Evolutionary conservation across 306 rosid genomes (phyloP), one percentile per base, ranked within the genome.

Genomic region (Dalbergia cultrata): DNA sequence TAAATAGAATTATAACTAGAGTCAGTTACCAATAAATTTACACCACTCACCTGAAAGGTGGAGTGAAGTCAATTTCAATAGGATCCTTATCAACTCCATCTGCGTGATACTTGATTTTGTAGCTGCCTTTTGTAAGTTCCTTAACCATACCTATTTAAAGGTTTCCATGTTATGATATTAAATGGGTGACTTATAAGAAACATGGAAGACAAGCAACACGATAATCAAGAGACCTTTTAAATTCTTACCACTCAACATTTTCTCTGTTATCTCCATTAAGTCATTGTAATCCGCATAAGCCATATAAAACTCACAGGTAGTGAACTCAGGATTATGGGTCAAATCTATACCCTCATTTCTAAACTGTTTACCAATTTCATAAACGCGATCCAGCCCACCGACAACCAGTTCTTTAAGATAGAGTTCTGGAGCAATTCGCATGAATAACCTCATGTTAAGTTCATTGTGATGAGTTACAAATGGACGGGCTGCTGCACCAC

Each of bases 281-380:
- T 95, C 99, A 60, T 89, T 81, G 85, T 95, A 95, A 82, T 95
- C 98, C 45, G 86, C 89, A 62, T 74, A 93, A 31, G 99, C 99
- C 98, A 93, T 93, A 83, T 95, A 95, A 75, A 95, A 95, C 82
- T 95, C 99, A 49, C 99, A 95, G 50, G 98, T 92, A 37, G 99
- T 95, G 84, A 92, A 95, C 83, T 95, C 99, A 5, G 98, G 98
- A 82, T 93, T 93, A 69, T 95, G 99, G 0, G 97, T 95, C 87
- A 95, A 91, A 90, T 95, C 99, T 18, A 95, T 93, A 44, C 99
- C 98, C 93, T 95, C 98, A 17, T 95, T 93, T 85, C 99, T 95
- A 77, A 95, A 93, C 68, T 92, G 99, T 82, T 95, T 93, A 39
- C 99, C 99, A 33, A 95, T 95, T 92, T 95, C 99, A 93, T 95